Evolutionary conservation across 192 early-diverging fungal species (phyloP).

Genomic region (Backusella circina): DNA sequence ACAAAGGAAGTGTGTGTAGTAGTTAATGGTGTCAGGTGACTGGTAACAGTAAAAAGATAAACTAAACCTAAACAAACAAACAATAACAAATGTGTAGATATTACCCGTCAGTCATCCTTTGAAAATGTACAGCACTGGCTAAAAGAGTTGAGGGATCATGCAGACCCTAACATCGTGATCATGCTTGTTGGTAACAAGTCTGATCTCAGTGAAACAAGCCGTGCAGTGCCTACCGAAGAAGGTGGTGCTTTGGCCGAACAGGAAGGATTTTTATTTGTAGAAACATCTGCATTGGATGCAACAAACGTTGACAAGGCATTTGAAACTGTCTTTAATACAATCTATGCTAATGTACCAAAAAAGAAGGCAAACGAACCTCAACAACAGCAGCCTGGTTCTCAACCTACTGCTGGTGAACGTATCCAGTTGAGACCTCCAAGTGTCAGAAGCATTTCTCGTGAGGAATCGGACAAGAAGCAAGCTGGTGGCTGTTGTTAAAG

Average conservation of each 20-base stretch:
- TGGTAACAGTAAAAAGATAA: background rate
- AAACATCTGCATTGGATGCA: constrained; percentile 71
- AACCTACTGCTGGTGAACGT: constrained; percentile 19
- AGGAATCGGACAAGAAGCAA: constrained; percentile 41
- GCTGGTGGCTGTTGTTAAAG: constrained; percentile 31
- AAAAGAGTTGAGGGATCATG: constrained; percentile 87
- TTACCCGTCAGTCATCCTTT: constrained; percentile 58
- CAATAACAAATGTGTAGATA: constrained; percentile 18
- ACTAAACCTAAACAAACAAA: background rate
- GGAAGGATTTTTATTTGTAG: constrained; percentile 74
- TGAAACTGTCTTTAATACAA: constrained; percentile 77
- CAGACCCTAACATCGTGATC: constrained; percentile 89
- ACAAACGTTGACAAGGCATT: constrained; percentile 82
- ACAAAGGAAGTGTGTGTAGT: background rate
- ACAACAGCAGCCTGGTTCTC: background rate
- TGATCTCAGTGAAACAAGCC: constrained; percentile 65
- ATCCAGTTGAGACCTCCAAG: constrained; percentile 40
- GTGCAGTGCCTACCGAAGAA: constrained; percentile 70
- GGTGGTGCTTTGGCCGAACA: constrained; percentile 75
- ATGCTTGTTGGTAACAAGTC: constrained; percentile 91
- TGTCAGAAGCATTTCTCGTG: constrained; percentile 28
- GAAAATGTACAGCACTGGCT: constrained; percentile 90
- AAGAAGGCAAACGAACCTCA: constrained; percentile 14
- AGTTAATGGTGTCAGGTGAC: background rate
- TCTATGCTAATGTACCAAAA: constrained; percentile 44